phyloP scores from a whole-genome alignment of 768 basidiomycete species.

The Pleurotus ostreatus region DNA sequence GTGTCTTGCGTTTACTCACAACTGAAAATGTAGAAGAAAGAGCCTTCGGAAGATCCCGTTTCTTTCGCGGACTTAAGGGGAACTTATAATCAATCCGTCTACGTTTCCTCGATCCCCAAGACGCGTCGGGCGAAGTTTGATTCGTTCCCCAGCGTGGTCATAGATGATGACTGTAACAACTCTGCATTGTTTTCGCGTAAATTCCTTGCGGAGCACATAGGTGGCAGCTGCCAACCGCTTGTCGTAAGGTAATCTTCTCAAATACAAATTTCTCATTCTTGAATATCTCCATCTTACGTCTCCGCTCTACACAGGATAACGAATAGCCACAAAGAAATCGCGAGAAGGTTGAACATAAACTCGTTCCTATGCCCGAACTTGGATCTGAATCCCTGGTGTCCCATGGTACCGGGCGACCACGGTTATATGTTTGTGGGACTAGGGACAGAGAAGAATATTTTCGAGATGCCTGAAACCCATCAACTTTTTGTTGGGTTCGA shows the following conservation, averaged over 20 bases:
- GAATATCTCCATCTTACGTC: background rate
- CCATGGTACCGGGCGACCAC: constrained; percentile 41
- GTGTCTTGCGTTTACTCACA: background rate
- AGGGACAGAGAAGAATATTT: constrained; percentile 39
- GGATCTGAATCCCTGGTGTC: constrained; percentile 53
- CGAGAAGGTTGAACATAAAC: constrained; percentile 26
- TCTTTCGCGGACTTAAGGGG: background rate
- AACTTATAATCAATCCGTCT: background rate
- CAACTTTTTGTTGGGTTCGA: constrained; percentile 43
- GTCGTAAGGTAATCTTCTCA: constrained; percentile 26
- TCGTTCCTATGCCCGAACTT: constrained; percentile 48
- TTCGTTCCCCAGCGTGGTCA: constrained; percentile 16
- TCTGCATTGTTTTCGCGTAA: constrained; percentile 35
- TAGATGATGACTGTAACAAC: constrained; percentile 15
- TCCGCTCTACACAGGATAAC: constrained; percentile 18
- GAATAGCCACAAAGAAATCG: constrained; percentile 22
- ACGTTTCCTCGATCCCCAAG: background rate
- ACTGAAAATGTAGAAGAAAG: background rate
- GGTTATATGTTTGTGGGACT: constrained; percentile 57
- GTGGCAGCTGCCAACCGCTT: constrained; percentile 34
- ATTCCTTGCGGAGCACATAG: constrained; percentile 32
- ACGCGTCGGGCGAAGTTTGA: background rate
- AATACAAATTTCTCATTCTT: background rate
- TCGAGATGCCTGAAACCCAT: constrained; percentile 32
- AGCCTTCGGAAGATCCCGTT: background rate